Evolutionary conservation across 768 basidiomycete genomes (phyloP).

Genomic region (Lentinula aciculospora): DNA sequence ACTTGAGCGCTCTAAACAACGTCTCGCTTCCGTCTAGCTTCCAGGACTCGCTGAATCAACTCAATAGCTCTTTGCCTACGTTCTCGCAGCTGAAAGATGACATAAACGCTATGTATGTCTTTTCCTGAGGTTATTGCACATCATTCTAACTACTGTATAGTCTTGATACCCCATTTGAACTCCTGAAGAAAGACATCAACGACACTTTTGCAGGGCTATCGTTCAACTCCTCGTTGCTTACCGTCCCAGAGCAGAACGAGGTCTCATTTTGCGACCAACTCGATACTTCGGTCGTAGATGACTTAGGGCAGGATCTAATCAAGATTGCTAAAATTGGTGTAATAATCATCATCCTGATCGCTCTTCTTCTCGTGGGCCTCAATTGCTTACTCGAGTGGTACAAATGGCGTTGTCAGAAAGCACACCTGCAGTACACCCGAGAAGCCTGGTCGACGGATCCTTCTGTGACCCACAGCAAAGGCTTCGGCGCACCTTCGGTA

Average conservation of each 20-base stretch:
- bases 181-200: slow-evolving; percentile 85
- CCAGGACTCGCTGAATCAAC: slow-evolving; percentile 59
- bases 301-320: slow-evolving; percentile 75
- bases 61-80: slow-evolving; percentile 80
- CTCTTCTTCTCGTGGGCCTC: slow-evolving; percentile 67
- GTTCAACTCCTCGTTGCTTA: slow-evolving; percentile 68
- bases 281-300: slow-evolving; percentile 83
- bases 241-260: slow-evolving; percentile 65
- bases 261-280: slow-evolving; percentile 73
- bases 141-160: slow-evolving; percentile 26
- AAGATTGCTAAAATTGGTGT: slow-evolving; percentile 76
- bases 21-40: slow-evolving; percentile 78
- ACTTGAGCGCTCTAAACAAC: slow-evolving; percentile 67
- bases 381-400: slow-evolving; percentile 84
- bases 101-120: slow-evolving; percentile 61
- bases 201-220: slow-evolving; percentile 69
- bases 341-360: slow-evolving; percentile 63
- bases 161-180: slow-evolving; percentile 83
- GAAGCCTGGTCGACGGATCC: slow-evolving; percentile 77
- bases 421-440: slow-evolving; percentile 63
- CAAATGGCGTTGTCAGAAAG: slow-evolving; percentile 72
- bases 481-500: slow-evolving; percentile 40
- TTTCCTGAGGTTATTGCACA: background rate
- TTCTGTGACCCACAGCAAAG: slow-evolving; percentile 40
- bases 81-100: slow-evolving; percentile 67